Evolutionary conservation across 345 rosid species (phyloP), one percentile per base, ranked within the genome.

Genomic region (Salix caprea): DNA sequence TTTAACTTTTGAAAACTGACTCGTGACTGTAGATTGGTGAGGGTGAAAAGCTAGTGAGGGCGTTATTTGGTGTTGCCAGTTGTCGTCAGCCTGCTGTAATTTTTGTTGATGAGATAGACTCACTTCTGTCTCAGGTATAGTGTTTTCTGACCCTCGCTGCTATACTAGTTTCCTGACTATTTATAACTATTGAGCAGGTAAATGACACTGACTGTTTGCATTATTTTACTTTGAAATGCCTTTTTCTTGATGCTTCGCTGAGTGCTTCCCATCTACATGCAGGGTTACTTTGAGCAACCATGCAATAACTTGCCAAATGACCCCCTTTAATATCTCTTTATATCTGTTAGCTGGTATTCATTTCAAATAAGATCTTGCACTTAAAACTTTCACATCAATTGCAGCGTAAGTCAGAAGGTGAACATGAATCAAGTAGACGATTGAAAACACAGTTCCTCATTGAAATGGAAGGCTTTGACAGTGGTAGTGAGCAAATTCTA

Each of bases 21-120:
- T 14, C 44, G 44, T 62, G 39, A 65, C 15, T 85, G 83, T 79
- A 96, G 99, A 93, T 96, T 86, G 99, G 99, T 7, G 98, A 96
- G 88, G 98, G 99, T 56, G 99, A 96, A 90, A 96, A 96, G 87
- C 84, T 96, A 79, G 99, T 96, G 81, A 88, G 99, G 79, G 97
- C 99, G 16, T 96, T 96, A 76, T 96, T 96, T 83, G 99, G 98
- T 71, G 99, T 96, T 71, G 99, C 99, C 71, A 88, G 91, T 84
- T 96, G 98, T 78, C 97, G 97, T 82, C 99, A 96, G 85, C 98
- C 99, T 76, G 98, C 99, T 77, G 98, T 96, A 71, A 93, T 93
- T 72, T 96, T 96, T 87, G 99, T 96, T 34, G 98, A 93, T 84
- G 99, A 96, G 85, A 92, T 93, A 80, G 98, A 93, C 85, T 96